Base-by-base conservation (phyloP, 2,329 filamentous ascomycete species). In the Clarireedia monteithiana region DNA sequence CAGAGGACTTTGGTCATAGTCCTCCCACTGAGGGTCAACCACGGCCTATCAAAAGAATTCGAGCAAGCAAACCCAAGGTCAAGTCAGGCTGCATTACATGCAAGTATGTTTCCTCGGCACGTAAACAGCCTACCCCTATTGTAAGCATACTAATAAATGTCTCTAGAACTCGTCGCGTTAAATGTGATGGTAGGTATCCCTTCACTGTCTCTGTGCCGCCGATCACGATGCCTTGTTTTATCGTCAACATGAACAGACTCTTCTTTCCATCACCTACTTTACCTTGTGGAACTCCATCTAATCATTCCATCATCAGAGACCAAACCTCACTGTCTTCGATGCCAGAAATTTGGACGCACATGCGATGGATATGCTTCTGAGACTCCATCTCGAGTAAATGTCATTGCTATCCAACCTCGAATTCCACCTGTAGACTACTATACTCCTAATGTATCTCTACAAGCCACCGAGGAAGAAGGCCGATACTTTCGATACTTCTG, bases 31-130 rank as follows among this genome's bases (percentile, higher is more conserved):
- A 62, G 6, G 58, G 47, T 27, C 58, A 62, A 26, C 53, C 52
- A 47, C 58, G 55, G 36, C 40, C 56, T 7, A 42, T 44, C 6
- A 68, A 68, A 53, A 63, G 60, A 47, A 58, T 59, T 20, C 53
- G 67, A 48, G 64, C 65, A 23, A 65, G 64, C 48, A 63, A 57
- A 36, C 65, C 66, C n/a, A 85, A 85, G 66, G 82, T 85, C 57
- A 85, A 83, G 70, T 84, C 81, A 1, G 83, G 83, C 23, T 86
- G 83, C 67, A 75, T 75, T 64, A 84, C 81, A 67, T 86, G 83
- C 81, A 86, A 86, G 81, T 75, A 66, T 79, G 75, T 54, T 30
- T 26, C 9, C n/a, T 15, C 23, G 9, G 30, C 9, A 7, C 15
- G 39, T 20, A 20, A 42, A 4, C 9, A 9, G n/a, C n/a, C 9